Percentiles rank a stretch among this genome's conserved stretches.
Conservation (phyloP, 1,139 yeast genomes). For the Blastobotrys ciferrii region DNA sequence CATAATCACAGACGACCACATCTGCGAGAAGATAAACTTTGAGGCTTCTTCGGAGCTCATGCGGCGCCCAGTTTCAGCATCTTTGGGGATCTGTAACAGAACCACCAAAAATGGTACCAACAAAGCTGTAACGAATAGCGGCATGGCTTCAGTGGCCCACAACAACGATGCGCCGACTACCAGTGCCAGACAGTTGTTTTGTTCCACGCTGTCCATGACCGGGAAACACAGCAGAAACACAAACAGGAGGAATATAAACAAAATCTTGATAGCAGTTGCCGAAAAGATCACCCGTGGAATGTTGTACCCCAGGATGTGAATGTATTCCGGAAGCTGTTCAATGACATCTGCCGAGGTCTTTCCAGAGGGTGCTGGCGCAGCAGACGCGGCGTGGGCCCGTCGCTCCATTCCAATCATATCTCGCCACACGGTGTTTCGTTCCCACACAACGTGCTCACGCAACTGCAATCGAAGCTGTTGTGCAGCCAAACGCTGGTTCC, state of each 20-base stretch:
- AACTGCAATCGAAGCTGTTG: slow-evolving; percentile 71
- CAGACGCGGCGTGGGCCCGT: slow-evolving; percentile 54
- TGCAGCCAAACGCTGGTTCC: slow-evolving; percentile 53
- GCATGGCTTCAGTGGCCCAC: slow-evolving; percentile 95
- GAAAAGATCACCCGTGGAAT: slow-evolving; percentile 28
- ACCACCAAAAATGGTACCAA: slow-evolving; percentile 79
- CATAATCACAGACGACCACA: slow-evolving; percentile 96
- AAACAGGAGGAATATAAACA: slow-evolving; percentile 47
- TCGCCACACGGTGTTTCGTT: slow-evolving; percentile 94
- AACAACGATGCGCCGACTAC: slow-evolving; percentile 73
- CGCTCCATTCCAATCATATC: slow-evolving; percentile 91
- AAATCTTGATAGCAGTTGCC: slow-evolving; percentile 32
- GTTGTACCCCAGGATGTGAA: slow-evolving; percentile 14
- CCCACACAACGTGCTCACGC: slow-evolving; percentile 94
- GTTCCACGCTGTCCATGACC: slow-evolving; percentile 53
- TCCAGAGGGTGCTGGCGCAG: slow-evolving; percentile 28
- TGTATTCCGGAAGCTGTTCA: neutral
- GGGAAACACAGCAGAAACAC: slow-evolving; percentile 56
- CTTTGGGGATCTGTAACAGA: slow-evolving; percentile 64
- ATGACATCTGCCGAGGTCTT: slow-evolving; percentile 3
- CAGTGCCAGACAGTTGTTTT: slow-evolving; percentile 79
- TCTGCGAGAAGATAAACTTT: slow-evolving; percentile 69
- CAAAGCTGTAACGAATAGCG: slow-evolving; percentile 80
- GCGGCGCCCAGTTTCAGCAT: slow-evolving; percentile 44
- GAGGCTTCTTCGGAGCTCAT: slow-evolving; percentile 70